Evolutionary conservation across 257 asterid species (phyloP), one percentile per base, ranked within the genome.

Genomic region (Fraxinus quadrangulata): DNA sequence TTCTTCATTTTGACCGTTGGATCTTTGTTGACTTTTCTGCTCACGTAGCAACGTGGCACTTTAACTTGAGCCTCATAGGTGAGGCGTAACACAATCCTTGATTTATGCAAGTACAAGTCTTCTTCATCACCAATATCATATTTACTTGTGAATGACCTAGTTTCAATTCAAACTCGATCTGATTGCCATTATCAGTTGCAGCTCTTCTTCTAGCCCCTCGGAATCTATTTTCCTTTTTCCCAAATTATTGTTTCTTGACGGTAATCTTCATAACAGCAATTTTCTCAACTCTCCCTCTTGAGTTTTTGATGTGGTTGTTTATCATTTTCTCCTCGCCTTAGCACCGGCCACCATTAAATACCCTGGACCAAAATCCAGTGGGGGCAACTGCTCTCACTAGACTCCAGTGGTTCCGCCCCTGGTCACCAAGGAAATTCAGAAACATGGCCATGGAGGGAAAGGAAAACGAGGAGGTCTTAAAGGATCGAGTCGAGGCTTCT

Each of bases 401-500:
- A 8, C 26, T 8, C 28, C n/a, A 47, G 56, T 16, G 56, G 56
- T 12, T 9, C 0, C 6, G 5, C 67, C 67, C 13, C 12, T 59
- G 28, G 67, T 59, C 4, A 1, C 21, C 10, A 2, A 51, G 63
- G 63, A n/a, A 59, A 2, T n/a, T 49, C 30, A 59, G 14, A 59
- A 59, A 70, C 45, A 81, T 81, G 81, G 73, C 69, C 4, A 68
- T n/a, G 31, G 71, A 49, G 42, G 70, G 61, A n/a, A 71, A 54
- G 47, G 78, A 71, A 77, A 61, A 61, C 33, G 79, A 69, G 2
- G 75, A 28, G 7, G 68, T n/a, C n/a, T n/a, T 4, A 16, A 54
- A 68, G 73, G 49, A 80, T 17, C 71, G 71, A 14, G 8, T 19
- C 6, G 80, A 71, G 81, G 81, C 31, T n/a, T 21, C 80, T n/a